Percentiles rank a stretch among this genome's conserved stretches.
phyloP scores from a whole-genome alignment of 176 grass and related monocot species.

The Musa schizocarpa region DNA sequence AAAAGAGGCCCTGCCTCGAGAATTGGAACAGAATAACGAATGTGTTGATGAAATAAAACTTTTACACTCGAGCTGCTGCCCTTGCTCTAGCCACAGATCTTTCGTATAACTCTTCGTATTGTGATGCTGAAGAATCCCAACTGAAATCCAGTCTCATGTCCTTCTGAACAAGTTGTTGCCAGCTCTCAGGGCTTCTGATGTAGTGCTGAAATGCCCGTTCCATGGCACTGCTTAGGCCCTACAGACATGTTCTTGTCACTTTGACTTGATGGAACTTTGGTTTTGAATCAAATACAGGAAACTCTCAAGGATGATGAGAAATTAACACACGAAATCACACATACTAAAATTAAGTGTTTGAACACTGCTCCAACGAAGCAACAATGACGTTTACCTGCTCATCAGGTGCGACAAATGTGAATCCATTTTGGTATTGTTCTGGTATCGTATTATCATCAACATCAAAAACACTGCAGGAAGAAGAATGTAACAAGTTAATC shows the following conservation, averaged over 20 bases:
- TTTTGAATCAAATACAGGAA: not conserved
- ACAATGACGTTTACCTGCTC: conserved; percentile 50
- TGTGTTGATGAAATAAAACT: not conserved
- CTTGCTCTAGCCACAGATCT: conserved; percentile 60
- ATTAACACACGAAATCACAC: not conserved
- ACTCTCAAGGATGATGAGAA: not conserved
- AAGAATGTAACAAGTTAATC: not conserved
- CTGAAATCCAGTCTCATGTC: conserved; percentile 90
- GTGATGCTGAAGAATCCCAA: conserved; percentile 67
- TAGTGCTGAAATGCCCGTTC: conserved; percentile 76
- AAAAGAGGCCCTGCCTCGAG: not conserved
- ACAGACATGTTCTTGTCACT: not conserved
- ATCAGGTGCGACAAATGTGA: conserved; percentile 70
- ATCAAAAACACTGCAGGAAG: conserved; percentile 78
- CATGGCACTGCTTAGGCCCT: conserved; percentile 62
- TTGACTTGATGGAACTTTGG: not conserved
- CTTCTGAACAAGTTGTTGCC: conserved; percentile 67
- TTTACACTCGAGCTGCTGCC: conserved; percentile 27
- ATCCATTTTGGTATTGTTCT: conserved; percentile 61
- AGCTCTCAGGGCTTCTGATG: conserved; percentile 50
- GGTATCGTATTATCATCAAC: conserved; percentile 55
- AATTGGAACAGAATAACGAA: not conserved
- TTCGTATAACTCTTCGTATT: conserved; percentile 74
- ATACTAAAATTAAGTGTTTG: not conserved
- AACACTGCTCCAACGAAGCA: not conserved